phyloP scores from a whole-genome alignment of 2,329 filamentous ascomycete species.

The Arthroderma uncinatum region DNA sequence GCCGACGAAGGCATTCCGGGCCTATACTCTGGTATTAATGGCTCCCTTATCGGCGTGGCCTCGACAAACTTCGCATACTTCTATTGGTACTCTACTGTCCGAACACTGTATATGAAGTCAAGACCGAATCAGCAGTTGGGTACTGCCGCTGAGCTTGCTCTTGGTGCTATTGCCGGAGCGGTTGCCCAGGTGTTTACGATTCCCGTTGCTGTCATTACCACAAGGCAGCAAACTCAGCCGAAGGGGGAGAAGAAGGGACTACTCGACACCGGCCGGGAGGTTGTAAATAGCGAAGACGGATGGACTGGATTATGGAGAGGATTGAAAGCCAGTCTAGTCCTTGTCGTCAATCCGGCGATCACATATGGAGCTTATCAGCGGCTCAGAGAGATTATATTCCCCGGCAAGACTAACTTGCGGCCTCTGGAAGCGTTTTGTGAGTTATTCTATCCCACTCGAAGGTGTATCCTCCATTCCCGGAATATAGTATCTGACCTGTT shows the following conservation, averaged over 20 bases:
- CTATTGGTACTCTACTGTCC: conserved; percentile 92
- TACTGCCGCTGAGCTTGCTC: conserved; percentile 67
- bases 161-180: conserved; percentile 81
- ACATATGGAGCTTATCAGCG: conserved; percentile 96
- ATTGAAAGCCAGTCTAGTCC: conserved; percentile 85
- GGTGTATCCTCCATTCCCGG: background rate
- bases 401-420: conserved; percentile 61
- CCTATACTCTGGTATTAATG: conserved; percentile 79
- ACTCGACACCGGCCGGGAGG: conserved; percentile 75
- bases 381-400: conserved; percentile 65
- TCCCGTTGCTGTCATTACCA: conserved; percentile 88
- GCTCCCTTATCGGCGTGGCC: conserved; percentile 78
- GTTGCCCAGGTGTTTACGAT: conserved; percentile 94
- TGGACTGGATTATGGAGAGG: conserved; percentile 85
- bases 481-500: conserved; percentile 12
- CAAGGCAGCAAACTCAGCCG: conserved; percentile 83
- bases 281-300: conserved; percentile 82
- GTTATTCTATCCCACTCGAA: conserved; percentile 32
- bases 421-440: conserved; percentile 85
- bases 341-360: conserved; percentile 93
- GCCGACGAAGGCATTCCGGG: conserved; percentile 68
- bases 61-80: conserved; percentile 99
- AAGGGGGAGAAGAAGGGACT: conserved; percentile 78
- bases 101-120: conserved; percentile 60
- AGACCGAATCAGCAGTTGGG: conserved; percentile 53